Percentiles rank a stretch among this genome's conserved stretches.
phyloP scores from a whole-genome alignment of 192 early-diverging fungal genomes.

The Coemansia sp. region DNA sequence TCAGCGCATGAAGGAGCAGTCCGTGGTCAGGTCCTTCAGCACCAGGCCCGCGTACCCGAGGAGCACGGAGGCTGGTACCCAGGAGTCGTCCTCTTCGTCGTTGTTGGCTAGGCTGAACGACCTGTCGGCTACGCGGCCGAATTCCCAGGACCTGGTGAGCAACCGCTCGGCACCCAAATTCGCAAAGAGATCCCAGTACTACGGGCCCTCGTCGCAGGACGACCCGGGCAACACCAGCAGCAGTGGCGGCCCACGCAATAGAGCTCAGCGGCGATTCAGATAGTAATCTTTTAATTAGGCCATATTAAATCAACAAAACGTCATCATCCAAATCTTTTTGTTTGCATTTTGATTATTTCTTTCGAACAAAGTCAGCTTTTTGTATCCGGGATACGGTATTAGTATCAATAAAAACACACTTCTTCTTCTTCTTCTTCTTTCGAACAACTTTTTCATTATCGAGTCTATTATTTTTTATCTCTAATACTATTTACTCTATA shows the following conservation, averaged over 20 bases:
- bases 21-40: not conserved
- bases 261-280: constrained; percentile 14
- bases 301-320: not conserved
- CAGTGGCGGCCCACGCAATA: not conserved
- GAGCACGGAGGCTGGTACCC: not conserved
- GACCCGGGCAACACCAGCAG: not conserved
- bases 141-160: constrained; percentile 40
- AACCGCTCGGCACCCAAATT: constrained; percentile 44
- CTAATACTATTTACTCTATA: not conserved
- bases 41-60: not conserved
- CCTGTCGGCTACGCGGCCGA: constrained; percentile 22
- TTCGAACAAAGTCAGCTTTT: too few species aligned
- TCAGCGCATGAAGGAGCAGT: not conserved
- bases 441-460: not conserved
- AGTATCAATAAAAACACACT: too few species aligned
- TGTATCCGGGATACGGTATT: too few species aligned
- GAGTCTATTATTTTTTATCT: not conserved
- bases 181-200: constrained; percentile 46
- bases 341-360: not conserved
- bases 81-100: constrained; percentile 7
- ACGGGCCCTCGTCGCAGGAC: constrained; percentile 17
- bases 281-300: not conserved
- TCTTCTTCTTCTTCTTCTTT: not conserved
- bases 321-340: not conserved
- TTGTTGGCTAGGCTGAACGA: constrained; percentile 26